Base-by-base conservation (phyloP, 345 rosid species). In the Populus ilicifolia region DNA sequence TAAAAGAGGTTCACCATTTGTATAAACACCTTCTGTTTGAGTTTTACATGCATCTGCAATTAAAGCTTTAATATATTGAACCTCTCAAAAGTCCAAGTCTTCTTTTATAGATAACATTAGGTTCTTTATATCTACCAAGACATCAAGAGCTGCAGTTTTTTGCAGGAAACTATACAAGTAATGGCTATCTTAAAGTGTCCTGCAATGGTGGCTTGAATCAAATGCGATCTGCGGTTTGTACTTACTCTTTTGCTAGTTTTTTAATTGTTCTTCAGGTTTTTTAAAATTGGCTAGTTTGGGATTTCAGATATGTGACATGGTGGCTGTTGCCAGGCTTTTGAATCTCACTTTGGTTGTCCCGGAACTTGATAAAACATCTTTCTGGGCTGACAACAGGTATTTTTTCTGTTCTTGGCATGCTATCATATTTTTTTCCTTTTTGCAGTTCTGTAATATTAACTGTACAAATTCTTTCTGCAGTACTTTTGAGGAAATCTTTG, bases 361-460 rank as follows among this genome's bases (percentile, higher is more conserved):
- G 2, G 94, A 96, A 89, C 97, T 96, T 69, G 99, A 96, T 84
- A 96, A 92, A 83, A 90, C 90, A 35, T 96, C 99, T 43, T 96
- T 96, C 80, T 96, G 99, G 99, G 92, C 98, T 74, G 99, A 96
- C 86, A 92, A 93, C 75, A 96, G 99, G 99, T 93, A 69, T 76
- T 50, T 74, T 68, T 46, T 12, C 46, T 69, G 56, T 80, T 84
- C 38, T 66, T 43, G 56, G 25, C 59, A 54, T 33, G 6, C 74
- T 59, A 14, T 38, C 38, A 59, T 2, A 23, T 70, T 36, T 43
- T 50, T 17, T 36, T 69, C 27, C 33, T 30, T 74, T 75, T 77
- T n/a, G 25, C 30, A 5, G 41, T 20, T 72, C 39, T 16, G 38
- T 61, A 25, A 71, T 74, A 77, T 67, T 67, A 77, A 74, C 65